Evolutionary conservation across 176 grass and related monocot species (phyloP).

Genomic region (Raddia guianensis): DNA sequence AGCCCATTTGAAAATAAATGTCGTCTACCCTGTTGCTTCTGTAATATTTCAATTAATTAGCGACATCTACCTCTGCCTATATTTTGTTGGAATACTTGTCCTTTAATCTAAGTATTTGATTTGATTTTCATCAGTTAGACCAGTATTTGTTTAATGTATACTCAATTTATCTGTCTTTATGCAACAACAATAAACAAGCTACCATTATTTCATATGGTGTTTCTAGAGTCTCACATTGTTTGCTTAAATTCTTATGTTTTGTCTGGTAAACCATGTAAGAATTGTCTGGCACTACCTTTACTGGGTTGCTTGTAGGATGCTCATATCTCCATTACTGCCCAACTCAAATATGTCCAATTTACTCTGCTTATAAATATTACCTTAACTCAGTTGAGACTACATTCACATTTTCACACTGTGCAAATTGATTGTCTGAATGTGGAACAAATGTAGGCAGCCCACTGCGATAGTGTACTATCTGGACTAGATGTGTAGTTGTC

Average conservation of each 20-base stretch:
- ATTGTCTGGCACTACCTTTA: constrained; percentile 22
- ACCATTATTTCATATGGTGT: neutral
- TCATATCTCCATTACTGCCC: constrained; percentile 11
- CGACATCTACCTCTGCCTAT: neutral
- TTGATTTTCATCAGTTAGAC: neutral
- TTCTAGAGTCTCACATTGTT: constrained; percentile 3
- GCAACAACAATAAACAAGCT: neutral
- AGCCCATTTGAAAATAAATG: neutral
- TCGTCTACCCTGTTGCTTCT: neutral
- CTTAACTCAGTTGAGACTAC: neutral
- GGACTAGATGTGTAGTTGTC: neutral
- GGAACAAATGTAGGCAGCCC: neutral
- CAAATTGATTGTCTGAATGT: neutral
- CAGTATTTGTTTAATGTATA: neutral
- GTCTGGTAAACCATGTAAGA: neutral
- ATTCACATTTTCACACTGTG: neutral
- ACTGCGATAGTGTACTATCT: constrained; percentile 10
- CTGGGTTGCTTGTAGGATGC: constrained; percentile 7
- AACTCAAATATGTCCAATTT: constrained; percentile 3
- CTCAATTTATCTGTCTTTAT: neutral
- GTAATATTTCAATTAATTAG: constrained; percentile 11
- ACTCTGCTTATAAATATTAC: neutral
- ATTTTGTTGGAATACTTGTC: neutral
- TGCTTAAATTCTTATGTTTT: constrained; percentile 25
- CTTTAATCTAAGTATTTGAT: neutral